Evolutionary conservation across 2,329 filamentous ascomycete genomes (phyloP).

Genomic region (Epichloe elymi): DNA sequence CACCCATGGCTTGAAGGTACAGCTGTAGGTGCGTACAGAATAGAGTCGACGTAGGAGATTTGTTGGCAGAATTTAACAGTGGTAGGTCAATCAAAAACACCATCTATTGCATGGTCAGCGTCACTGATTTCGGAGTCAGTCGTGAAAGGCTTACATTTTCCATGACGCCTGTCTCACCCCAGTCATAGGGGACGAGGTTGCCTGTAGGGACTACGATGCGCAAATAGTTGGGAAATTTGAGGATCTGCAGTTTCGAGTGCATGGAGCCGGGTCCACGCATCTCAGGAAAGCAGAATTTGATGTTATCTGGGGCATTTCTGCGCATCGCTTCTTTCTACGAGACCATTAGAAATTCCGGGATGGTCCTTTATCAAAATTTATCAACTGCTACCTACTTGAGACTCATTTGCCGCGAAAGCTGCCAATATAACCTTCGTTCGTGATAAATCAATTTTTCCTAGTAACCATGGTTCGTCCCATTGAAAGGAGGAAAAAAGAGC

Average conservation of each 20-base stretch:
- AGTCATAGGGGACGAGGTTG: conserved; percentile 76
- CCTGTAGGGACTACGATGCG: conserved; percentile 77
- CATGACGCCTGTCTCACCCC: conserved; percentile 74
- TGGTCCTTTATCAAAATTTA: not conserved
- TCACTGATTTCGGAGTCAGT: not conserved
- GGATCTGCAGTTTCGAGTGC: conserved; percentile 88
- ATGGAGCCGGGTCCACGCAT: conserved; percentile 67
- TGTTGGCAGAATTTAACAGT: conserved; percentile 28
- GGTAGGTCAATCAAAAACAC: conserved; percentile 91
- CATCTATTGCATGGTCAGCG: conserved; percentile 33
- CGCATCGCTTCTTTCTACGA: conserved; percentile 32
- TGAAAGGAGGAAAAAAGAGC: conserved; percentile 79
- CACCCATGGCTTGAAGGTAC: conserved; percentile 54
- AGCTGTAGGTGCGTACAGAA: conserved; percentile 60
- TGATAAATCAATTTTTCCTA: conserved; percentile 52
- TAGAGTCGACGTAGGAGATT: conserved; percentile 18
- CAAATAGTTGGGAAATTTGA: conserved; percentile 63
- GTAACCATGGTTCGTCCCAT: conserved; percentile 71
- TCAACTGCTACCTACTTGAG: conserved; percentile 29
- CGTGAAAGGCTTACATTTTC: conserved; percentile 52
- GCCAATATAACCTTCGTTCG: conserved; percentile 51
- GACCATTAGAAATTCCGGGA: conserved; percentile 8
- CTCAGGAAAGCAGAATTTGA: conserved; percentile 68
- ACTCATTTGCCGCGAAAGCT: conserved; percentile 39
- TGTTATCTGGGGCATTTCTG: conserved; percentile 33